Conservation (phyloP, 768 basidiomycete species). For the Tephrocybe sp. region DNA sequence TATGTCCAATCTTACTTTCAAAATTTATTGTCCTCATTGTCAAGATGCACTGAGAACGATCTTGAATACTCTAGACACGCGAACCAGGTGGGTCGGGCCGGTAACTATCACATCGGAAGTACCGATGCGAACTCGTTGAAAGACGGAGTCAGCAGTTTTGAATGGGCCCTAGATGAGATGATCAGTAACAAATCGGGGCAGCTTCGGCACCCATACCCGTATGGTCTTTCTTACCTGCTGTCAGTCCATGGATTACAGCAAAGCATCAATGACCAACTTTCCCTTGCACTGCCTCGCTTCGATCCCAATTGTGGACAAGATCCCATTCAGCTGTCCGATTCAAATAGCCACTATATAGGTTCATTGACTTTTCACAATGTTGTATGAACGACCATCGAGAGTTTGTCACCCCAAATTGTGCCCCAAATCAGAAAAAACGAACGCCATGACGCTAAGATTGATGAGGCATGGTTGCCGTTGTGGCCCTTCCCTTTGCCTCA, state of each 20-base stretch:
- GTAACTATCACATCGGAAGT: not conserved
- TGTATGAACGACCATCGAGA: not conserved
- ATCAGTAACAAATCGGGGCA: slow-evolving; percentile 5
- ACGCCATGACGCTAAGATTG: slow-evolving; percentile 7
- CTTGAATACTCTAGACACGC: no score
- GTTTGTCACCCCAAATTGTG: not conserved
- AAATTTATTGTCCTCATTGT: no score
- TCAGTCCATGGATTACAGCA: not conserved
- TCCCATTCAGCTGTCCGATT: not conserved
- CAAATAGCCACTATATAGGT: not conserved
- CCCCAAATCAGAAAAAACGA: not conserved
- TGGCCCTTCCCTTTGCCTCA: slow-evolving; percentile 15
- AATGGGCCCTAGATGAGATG: not conserved
- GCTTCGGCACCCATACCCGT: not conserved
- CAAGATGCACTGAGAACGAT: no score
- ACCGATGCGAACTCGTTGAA: not conserved
- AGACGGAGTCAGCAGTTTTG: not conserved
- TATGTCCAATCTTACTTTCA: no score
- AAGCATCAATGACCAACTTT: not conserved
- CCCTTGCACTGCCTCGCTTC: slow-evolving; percentile 6
- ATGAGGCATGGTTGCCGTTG: not conserved
- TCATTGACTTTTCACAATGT: not conserved
- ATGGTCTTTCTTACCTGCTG: not conserved
- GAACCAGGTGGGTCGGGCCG: not conserved
- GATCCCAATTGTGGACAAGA: not conserved